Conservation (phyloP, 2,329 filamentous ascomycete species). For the Alternaria metachromatica region DNA sequence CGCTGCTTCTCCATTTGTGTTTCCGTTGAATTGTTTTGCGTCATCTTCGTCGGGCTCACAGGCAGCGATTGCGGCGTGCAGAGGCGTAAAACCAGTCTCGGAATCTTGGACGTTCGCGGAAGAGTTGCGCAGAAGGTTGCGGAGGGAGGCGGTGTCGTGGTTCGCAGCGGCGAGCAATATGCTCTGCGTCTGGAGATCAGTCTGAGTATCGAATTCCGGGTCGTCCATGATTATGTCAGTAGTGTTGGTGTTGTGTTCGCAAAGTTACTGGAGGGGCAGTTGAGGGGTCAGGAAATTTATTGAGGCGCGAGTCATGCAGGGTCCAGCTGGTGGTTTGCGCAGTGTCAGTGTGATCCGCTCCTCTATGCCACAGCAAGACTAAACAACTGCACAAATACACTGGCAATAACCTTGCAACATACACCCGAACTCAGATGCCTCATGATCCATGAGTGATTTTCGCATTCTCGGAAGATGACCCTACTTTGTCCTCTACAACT, state of each 20-base stretch:
- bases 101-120: constrained; percentile 81
- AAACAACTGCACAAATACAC: too few relatives aligned
- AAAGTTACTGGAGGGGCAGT: background rate
- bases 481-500: background rate
- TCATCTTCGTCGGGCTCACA: constrained; percentile 51
- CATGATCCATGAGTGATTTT: too few relatives aligned
- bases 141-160: constrained; percentile 72
- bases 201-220: constrained; percentile 45
- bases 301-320: constrained; percentile 17
- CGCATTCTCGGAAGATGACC: too few relatives aligned
- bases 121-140: constrained; percentile 68
- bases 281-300: constrained; percentile 19
- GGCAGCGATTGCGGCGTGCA: constrained; percentile 85
- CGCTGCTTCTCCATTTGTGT: constrained; percentile 29
- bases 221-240: constrained; percentile 35
- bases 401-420: too few relatives aligned
- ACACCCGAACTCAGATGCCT: too few relatives aligned
- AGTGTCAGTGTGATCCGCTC: too few relatives aligned
- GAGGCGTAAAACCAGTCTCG: constrained; percentile 82
- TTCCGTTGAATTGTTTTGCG: constrained; percentile 40
- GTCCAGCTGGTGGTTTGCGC: background rate
- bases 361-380: too few relatives aligned
- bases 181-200: constrained; percentile 60
- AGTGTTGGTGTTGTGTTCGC: background rate
- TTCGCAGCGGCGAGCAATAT: constrained; percentile 71